Evolutionary conservation across 176 grass and related monocot species (phyloP), one percentile per base, ranked within the genome.

Genomic region (Zea luxurians): DNA sequence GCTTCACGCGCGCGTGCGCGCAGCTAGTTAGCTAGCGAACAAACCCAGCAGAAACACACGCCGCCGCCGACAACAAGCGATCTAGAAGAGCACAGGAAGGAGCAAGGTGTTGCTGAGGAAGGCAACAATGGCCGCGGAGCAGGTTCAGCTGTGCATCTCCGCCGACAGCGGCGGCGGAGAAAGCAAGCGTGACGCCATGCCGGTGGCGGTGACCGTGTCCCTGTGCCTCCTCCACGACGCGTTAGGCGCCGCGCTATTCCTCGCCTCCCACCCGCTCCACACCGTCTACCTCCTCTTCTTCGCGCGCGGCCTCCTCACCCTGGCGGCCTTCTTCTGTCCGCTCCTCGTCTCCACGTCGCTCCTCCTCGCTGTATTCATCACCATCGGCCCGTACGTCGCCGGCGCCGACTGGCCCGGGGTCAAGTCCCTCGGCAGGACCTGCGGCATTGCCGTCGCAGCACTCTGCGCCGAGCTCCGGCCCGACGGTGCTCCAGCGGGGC

Each of bases 231-330:
- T 89, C 20, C 64, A 92, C 49, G 91, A 98, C 71, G 65, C 90
- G 47, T 16, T 89, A 48, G 82, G 81, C 43, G 77, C 81, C 7
- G 87, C 66, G 59, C 55, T 37, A 71, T 93, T 95, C 88, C 78
- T 95, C 8, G 83, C 78, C 37, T 83, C 90, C 7, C 88, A 95
- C 71, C 90, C 92, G 48, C 67, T 99, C 54, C 88, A 92, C 67
- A 88, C 87, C 34, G 86, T 90, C 46, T 99, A 99, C 80, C 44
- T 86, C 34, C 63, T 95, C 53, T 83, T 99, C 90, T 93, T 91
- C 83, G 86, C 82, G 18, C 90, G 90, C 66, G 74, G 85, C 71
- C 66, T 99, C 16, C 36, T 82, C 71, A 34, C 76, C 7, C 49
- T 95, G 12, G 72, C 86, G 12, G 66, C 68, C 12, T 99, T 95